Conservation (phyloP, 2,329 filamentous ascomycete genomes). For the Aureobasidium sp. region DNA sequence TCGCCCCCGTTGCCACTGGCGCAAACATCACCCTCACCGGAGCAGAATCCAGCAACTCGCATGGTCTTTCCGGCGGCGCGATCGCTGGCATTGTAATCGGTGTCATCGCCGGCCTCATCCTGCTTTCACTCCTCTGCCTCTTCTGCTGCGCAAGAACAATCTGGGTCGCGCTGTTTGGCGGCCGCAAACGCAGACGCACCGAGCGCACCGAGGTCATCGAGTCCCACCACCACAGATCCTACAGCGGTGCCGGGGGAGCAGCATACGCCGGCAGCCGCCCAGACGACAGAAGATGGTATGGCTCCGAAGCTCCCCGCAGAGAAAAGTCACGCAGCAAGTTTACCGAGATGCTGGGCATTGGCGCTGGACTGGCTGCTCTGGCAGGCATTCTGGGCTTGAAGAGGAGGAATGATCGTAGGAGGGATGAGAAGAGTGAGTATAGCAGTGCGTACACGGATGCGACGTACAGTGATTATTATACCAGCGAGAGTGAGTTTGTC, state of each 20-base stretch:
- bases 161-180: constrained; percentile 53
- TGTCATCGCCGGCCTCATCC: constrained; percentile 56
- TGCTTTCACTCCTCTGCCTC: constrained; percentile 66
- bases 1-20: constrained; percentile 48
- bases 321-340: constrained; percentile 31
- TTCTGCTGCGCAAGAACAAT: constrained; percentile 58
- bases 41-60: constrained; percentile 23
- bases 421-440: constrained; percentile 39
- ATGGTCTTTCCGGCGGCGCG: constrained; percentile 58
- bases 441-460: constrained; percentile 33
- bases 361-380: constrained; percentile 37
- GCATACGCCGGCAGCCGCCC: constrained; percentile 23
- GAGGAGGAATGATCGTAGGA: constrained; percentile 29
- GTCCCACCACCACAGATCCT: constrained; percentile 53
- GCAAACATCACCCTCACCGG: constrained; percentile 37
- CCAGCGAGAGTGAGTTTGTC: constrained; percentile 40
- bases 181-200: constrained; percentile 35
- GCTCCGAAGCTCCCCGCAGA: constrained; percentile 31
- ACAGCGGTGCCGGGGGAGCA: constrained; percentile 51
- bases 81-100: constrained; percentile 79
- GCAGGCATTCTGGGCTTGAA: constrained; percentile 41
- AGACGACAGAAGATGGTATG: constrained; percentile 42
- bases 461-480: constrained; percentile 40
- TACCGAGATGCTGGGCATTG: constrained; percentile 32
- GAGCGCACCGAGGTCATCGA: constrained; percentile 53